Base-by-base conservation (phyloP, 306 rosid genomes). In the Castanea sativa region DNA sequence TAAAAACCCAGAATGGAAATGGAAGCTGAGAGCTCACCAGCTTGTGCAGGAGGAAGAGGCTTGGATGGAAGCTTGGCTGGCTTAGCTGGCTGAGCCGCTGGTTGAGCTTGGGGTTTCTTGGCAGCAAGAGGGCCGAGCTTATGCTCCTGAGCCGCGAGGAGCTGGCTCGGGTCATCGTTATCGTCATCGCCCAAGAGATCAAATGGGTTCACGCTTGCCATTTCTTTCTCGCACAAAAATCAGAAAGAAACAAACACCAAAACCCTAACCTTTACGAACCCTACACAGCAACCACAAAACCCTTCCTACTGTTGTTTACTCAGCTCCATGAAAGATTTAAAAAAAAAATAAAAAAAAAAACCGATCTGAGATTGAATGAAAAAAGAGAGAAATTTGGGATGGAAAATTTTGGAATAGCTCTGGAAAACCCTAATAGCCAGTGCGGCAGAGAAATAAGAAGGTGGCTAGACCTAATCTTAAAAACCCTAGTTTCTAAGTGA, bases 121-220 rank as follows among this genome's bases (percentile, higher is more conserved):
- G 84, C 75, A 74, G 45, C 45, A 8, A 41, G 45, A 41, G 77
- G 76, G 5, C 70, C 60, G 16, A 73, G 73, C 80, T 81, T 81
- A 69, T 80, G 71, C 70, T 80, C 82, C 61, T 71, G 76, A 49
- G 86, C 90, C 6, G 91, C 88, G 21, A 81, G 43, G 43, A 90
- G 90, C 45, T 83, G 91, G 53, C 55, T 80, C 9, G 82, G 88
- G 83, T 90, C 93, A 55, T 86, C 93, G 71, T 78, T 79, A 59
- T 90, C 93, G 73, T 86, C 93, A 52, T 86, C 92, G 15, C 84
- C 90, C 83, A 90, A 55, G 60, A 90, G 90, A 82, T 82, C 88
- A 75, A 90, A 90, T 11, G 91, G 90, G 79, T 90, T 90, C 88
- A 77, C 12, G 85, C 88, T 78, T 76, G 93, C 86, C 93, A 90